phyloP scores from a whole-genome alignment of 2,329 filamentous ascomycete genomes.

The Myriosclerotinia curreyana region DNA sequence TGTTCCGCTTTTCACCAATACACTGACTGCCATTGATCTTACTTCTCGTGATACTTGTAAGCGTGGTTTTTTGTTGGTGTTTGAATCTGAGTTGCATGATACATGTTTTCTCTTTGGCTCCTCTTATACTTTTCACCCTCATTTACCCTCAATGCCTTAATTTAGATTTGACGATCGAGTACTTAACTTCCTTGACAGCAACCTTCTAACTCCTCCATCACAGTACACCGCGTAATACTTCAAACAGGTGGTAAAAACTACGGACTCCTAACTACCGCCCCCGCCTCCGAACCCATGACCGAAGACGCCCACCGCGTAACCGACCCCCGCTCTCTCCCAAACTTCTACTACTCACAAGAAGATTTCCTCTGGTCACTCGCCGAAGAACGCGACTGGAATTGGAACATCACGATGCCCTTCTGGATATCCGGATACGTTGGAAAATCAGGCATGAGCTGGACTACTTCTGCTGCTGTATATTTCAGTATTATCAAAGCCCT shows the following conservation, averaged over 20 bases:
- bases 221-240: conserved; percentile 7
- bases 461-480: conserved; percentile 11
- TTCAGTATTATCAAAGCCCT: conserved; percentile 2
- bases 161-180: too few species aligned
- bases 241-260: conserved; percentile 18
- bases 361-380: conserved; percentile 8
- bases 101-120: background rate
- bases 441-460: background rate
- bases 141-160: background rate
- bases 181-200: too few species aligned
- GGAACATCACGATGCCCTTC: conserved; percentile 18
- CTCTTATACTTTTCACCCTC: background rate
- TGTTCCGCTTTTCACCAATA: conserved; percentile 10
- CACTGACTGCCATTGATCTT: background rate
- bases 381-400: background rate
- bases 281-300: background rate
- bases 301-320: conserved; percentile 7
- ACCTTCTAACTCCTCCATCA: background rate
- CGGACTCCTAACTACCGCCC: background rate
- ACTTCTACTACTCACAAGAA: conserved; percentile 18
- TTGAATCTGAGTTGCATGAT: background rate
- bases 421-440: conserved; percentile 16
- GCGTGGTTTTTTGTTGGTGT: background rate
- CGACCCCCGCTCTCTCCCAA: conserved; percentile 1
- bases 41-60: background rate